Conservation (phyloP, 768 basidiomycete genomes). For the Daedalea quercina region DNA sequence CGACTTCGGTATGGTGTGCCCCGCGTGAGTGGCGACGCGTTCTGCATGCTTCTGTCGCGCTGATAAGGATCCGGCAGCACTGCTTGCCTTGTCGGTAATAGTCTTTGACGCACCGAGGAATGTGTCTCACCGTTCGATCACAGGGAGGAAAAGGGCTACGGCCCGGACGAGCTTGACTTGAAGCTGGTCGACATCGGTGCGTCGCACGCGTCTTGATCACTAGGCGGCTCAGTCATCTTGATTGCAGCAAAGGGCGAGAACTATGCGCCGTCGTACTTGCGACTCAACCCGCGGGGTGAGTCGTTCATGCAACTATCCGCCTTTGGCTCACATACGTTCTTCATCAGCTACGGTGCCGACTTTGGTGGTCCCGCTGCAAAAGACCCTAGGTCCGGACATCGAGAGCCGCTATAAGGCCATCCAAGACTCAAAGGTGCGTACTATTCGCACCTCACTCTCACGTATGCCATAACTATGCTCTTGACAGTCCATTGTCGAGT, state of each 20-base stretch:
- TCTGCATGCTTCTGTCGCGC: not conserved
- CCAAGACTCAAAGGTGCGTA: constrained; percentile 63
- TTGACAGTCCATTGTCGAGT: constrained; percentile 70
- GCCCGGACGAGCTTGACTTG: constrained; percentile 64
- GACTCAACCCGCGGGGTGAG: constrained; percentile 72
- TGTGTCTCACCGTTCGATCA: not conserved
- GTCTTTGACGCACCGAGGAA: not conserved
- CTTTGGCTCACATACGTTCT: not conserved
- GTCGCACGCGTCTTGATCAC: constrained; percentile 9
- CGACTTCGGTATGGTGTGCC: constrained; percentile 56
- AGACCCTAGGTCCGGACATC: constrained; percentile 60
- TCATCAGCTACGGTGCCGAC: constrained; percentile 71
- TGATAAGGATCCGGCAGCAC: constrained; percentile 28
- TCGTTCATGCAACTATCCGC: not conserved
- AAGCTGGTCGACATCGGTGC: constrained; percentile 61
- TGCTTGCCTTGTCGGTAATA: constrained; percentile 47
- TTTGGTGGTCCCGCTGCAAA: constrained; percentile 75
- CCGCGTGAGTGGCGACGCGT: constrained; percentile 39
- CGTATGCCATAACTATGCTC: not conserved
- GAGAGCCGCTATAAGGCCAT: constrained; percentile 80
- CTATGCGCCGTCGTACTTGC: constrained; percentile 65
- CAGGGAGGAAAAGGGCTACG: constrained; percentile 78
- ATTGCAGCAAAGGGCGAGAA: constrained; percentile 69
- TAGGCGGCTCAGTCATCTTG: not conserved
- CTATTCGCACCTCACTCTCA: not conserved